Evolutionary conservation across 225 moss, liverwort and hornwort species (phyloP).

Genomic region (Sphagnum contortum): DNA sequence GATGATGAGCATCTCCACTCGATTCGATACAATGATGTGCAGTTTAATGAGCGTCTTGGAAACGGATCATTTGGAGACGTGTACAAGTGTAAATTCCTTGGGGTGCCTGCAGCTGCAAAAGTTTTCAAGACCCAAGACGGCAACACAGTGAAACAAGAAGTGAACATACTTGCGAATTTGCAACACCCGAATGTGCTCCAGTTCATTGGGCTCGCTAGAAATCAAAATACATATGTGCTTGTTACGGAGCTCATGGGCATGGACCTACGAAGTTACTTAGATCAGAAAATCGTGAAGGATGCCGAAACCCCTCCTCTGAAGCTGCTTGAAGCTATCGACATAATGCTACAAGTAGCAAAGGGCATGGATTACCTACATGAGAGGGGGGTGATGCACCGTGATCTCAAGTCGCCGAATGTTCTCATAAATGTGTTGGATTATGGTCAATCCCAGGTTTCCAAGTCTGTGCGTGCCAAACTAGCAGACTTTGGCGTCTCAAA

Average conservation of each 20-base stretch:
- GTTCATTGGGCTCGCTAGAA: conserved; percentile 30
- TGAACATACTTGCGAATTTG: conserved; percentile 17
- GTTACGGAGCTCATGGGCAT: conserved; percentile 28
- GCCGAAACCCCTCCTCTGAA: conserved; percentile 7
- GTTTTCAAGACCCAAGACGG: conserved; percentile 8
- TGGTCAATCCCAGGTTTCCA: neutral
- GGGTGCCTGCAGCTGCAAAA: conserved; percentile 26
- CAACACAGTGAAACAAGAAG: conserved; percentile 19
- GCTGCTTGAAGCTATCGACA: conserved; percentile 25
- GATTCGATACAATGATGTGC: conserved; percentile 1
- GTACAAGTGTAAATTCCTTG: conserved; percentile 40
- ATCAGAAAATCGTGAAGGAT: conserved; percentile 7
- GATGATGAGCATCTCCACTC: too few relatives aligned
- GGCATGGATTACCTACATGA: conserved; percentile 46
- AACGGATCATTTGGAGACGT: conserved; percentile 25
- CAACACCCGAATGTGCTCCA: conserved; percentile 40
- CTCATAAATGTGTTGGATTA: conserved; percentile 20
- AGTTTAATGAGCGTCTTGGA: conserved; percentile 12
- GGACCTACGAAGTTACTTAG: conserved; percentile 17
- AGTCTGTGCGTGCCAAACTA: conserved; percentile 18
- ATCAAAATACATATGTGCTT: conserved; percentile 17
- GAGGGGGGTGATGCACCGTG: conserved; percentile 21
- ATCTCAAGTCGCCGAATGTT: conserved; percentile 27
- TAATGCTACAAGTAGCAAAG: conserved; percentile 29
- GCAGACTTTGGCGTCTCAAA: conserved; percentile 30